phyloP scores from a whole-genome alignment of 441 rosid species.

The Pelargonium australe region DNA sequence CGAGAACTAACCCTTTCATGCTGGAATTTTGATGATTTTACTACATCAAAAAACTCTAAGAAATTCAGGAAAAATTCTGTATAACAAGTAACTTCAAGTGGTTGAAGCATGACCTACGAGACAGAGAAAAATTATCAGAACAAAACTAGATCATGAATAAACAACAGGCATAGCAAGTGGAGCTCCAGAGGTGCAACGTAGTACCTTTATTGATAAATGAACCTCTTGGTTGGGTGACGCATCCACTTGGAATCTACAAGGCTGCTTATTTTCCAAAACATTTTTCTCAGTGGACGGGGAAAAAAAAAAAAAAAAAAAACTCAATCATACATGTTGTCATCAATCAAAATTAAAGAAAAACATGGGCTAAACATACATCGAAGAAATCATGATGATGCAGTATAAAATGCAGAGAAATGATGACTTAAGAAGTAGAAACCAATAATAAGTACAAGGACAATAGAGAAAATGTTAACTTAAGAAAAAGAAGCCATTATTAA shows the following conservation, averaged over 20 bases:
- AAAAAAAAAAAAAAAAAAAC: constrained; percentile 18
- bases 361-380: background rate
- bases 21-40: constrained; percentile 57
- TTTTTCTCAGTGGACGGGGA: constrained; percentile 27
- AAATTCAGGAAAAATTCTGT: constrained; percentile 39
- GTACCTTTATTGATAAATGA: constrained; percentile 58
- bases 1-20: constrained; percentile 60
- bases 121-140: constrained; percentile 14
- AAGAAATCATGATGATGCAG: background rate
- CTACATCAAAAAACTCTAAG: constrained; percentile 38
- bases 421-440: background rate
- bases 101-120: constrained; percentile 58
- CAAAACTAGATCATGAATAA: constrained; percentile 3
- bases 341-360: background rate
- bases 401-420: background rate
- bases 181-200: constrained; percentile 19
- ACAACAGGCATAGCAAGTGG: constrained; percentile 19
- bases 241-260: constrained; percentile 52
- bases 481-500: too few relatives aligned
- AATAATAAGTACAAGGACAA: background rate
- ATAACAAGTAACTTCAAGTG: constrained; percentile 55
- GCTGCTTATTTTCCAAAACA: constrained; percentile 35
- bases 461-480: too few relatives aligned
- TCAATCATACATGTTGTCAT: constrained; percentile 6
- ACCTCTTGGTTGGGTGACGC: constrained; percentile 44